Evolutionary conservation across 192 early-diverging fungal genomes (phyloP), one percentile per base, ranked within the genome.

Genomic region (Funneliformis mosseae): DNA sequence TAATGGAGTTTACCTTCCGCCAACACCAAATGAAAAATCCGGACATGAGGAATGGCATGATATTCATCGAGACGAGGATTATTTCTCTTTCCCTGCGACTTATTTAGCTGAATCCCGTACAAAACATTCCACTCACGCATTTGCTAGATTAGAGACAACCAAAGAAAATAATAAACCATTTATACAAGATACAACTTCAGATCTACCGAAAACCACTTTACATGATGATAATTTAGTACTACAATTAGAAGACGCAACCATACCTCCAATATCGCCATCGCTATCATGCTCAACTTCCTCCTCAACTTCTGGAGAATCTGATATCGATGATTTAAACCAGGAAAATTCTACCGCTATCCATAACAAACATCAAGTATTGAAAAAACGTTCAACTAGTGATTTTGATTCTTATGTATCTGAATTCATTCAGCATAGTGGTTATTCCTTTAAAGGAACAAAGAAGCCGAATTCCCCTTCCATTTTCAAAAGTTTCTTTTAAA

Each of bases 321-420:
- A 66, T 66, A 64, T 64, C 0, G 63, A 66, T 66, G 63, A 66
- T 66, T 14, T 66, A 25, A 27, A 66, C 14, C 63, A 66, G 14
- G 27, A 27, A 64, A 64, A 64, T 64, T 27, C 63, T 27, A 64
- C 25, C 4, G 3, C 12, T 33, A 12, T 14, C n/a, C 33, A 33
- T 28, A 12, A 16, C 9, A 14, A 28, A 14, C 28, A 23, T 66
- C 23, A 25, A 66, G 25, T 66, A 10, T 64, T 0, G 23, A 9
- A 66, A 18, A 55, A 55, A 21, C 50, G 18, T 50, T 4, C 6
- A 28, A 27, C 63, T 33, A 66, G 14, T 28, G 63, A 27, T 14
- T 66, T 33, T 66, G 63, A 66, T 66, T 28, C 23, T 66, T 33
- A 66, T 28, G 63, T 66, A 10, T 25, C 28, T 14, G 63, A 66